Base-by-base conservation (phyloP, 768 basidiomycete species). In the Macrolepiota albuminosa region DNA sequence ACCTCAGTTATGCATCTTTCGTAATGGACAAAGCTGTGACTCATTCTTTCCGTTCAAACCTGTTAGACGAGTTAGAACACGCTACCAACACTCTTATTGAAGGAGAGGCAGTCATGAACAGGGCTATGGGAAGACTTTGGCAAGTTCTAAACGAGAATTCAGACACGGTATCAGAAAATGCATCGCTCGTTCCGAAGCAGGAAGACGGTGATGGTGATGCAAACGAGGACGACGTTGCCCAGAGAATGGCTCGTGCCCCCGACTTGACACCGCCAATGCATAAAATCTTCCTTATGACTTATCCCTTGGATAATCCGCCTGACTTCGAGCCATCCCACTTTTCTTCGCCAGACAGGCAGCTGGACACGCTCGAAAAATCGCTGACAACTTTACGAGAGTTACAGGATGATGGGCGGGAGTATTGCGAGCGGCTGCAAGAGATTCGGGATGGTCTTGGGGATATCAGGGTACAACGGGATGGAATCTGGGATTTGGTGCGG, bases 401-500 rank as follows among this genome's bases (percentile, higher is more conserved):
- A 24, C 88, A 91, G 64, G 93, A 94, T 67, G 93, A 95, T 65
- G 89, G 88, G 6, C 78, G 91, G 48, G 93, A 94, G 71, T 95
- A 94, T 68, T 85, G 89, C 6, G 92, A 93, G 67, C 82, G 92
- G 31, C 72, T 95, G 56, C 84, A 89, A 66, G 93, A 95, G 70
- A 90, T 95, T 56, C 74, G 93, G 56, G 91, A 94, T 64, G 84
- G 85, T 2, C 70, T 94, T 57, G 93, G 93, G 6, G 86, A 89
- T 64, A 82, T 89, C 34, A 76, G 85, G 57, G 81, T 81, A 2
- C 89, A 92, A 68, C 78, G 91, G 57, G 81, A 87, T 68, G 76
- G 80, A 10, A 80, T 94, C 21, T 95, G 93, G 93, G 81, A 85
- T 59, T 71, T 86, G 69, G 86, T 92, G 54, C 82, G 92, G 59